These are phyloP conservation scores for Tilletia walkeri DNA, from an alignment of 1,284 basidiomycete species.

Conservation along the genomic window DNA sequence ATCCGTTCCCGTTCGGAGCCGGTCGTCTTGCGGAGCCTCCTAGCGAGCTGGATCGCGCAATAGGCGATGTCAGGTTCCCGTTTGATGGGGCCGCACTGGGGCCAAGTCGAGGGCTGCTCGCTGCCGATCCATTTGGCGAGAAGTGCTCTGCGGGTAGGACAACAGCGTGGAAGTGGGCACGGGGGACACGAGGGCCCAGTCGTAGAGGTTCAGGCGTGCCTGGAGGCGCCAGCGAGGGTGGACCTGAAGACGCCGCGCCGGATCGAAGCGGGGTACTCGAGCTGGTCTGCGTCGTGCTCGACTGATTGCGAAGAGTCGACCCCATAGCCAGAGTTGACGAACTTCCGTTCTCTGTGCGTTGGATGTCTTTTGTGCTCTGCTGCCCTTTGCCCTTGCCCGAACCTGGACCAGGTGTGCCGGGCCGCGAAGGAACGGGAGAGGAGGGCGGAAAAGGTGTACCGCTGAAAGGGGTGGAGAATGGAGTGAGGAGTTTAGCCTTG, in stretches of 20 bases:
- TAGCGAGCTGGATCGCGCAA: constrained; percentile 7
- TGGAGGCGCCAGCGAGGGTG: constrained; percentile 8
- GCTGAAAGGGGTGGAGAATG: constrained; percentile 5
- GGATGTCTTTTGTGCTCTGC: neutral
- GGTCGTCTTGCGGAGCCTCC: neutral
- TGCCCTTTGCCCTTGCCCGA: neutral
- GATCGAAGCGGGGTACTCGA: no score
- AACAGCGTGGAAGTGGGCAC: constrained; percentile 5
- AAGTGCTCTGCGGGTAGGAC: constrained; percentile 4
- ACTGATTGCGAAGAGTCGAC: no score
- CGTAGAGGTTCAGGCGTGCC: neutral
- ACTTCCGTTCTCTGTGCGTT: no score
- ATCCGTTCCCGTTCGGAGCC: neutral
- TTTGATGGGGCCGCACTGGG: neutral
- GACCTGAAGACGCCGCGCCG: neutral
- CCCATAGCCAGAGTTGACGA: no score
- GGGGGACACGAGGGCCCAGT: neutral
- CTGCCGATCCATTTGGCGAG: neutral
- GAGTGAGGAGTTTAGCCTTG: constrained; percentile 3
- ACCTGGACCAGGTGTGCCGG: neutral
- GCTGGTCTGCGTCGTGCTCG: no score
- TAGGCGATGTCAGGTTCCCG: neutral
- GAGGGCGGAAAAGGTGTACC: neutral
- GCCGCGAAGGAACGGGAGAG: constrained; percentile 11
- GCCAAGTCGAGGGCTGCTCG: neutral